Conservation (phyloP, 2,329 filamentous ascomycete species). For the Fusarium concolor region DNA sequence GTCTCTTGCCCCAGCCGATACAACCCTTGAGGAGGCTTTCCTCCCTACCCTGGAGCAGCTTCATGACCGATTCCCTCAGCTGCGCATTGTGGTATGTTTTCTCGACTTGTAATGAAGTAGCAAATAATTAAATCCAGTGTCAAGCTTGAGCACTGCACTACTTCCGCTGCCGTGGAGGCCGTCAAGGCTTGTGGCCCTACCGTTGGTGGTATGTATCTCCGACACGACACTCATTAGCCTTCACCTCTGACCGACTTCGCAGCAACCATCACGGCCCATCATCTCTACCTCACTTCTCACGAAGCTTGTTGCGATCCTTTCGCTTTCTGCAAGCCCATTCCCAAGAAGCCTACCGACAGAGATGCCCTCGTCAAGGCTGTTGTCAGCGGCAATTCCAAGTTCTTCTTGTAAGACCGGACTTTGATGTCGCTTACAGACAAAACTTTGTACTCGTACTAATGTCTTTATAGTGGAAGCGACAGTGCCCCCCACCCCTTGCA, state of each 20-base stretch:
- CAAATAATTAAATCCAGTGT: not conserved
- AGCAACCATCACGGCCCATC: conserved; percentile 87
- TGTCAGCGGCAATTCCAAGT: conserved; percentile 69
- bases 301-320: conserved; percentile 69
- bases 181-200: conserved; percentile 81
- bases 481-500: conserved; percentile 71
- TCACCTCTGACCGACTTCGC: conserved; percentile 6
- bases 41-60: conserved; percentile 81
- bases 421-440: not conserved
- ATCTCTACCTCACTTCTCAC: conserved; percentile 83
- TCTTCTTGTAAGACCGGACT: conserved; percentile 74
- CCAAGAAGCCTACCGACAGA: conserved; percentile 78
- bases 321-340: conserved; percentile 81
- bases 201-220: conserved; percentile 66
- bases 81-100: conserved; percentile 66
- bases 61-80: conserved; percentile 78
- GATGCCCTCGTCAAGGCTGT: conserved; percentile 76
- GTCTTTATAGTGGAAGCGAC: conserved; percentile 62
- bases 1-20: conserved; percentile 59
- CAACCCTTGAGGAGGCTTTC: conserved; percentile 69
- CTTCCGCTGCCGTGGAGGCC: conserved; percentile 80
- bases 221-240: not conserved
- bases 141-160: conserved; percentile 85
- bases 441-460: conserved; percentile 3
- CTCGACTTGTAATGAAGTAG: not conserved